phyloP scores from a whole-genome alignment of 176 grass and related monocot species.

The Aegilops speltoides region DNA sequence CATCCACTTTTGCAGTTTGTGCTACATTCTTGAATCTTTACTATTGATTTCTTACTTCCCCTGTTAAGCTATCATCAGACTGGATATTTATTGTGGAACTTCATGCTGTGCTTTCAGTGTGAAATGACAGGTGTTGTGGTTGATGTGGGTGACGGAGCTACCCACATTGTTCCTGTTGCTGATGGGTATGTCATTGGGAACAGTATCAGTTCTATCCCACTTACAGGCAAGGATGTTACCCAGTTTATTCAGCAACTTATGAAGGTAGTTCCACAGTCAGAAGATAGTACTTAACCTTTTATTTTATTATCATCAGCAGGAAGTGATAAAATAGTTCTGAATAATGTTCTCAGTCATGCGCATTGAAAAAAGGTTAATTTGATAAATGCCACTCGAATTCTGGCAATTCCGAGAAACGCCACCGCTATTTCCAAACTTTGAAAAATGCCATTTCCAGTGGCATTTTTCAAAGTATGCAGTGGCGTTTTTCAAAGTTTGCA shows the following conservation, averaged over 20 bases:
- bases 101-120: constrained; percentile 83
- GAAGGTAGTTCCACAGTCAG: constrained; percentile 56
- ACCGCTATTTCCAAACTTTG: no score
- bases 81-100: constrained; percentile 34
- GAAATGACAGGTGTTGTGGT: constrained; percentile 99
- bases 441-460: no score
- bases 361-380: neutral
- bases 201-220: constrained; percentile 93
- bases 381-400: no score
- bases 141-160: constrained; percentile 96
- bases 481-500: no score
- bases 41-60: neutral
- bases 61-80: neutral
- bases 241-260: constrained; percentile 95
- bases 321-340: neutral
- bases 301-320: neutral
- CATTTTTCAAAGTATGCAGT: no score
- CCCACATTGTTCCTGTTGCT: constrained; percentile 94
- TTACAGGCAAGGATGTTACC: constrained; percentile 97
- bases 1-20: neutral
- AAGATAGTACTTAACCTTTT: neutral
- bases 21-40: constrained; percentile 9
- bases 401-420: no score
- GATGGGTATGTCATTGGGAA: constrained; percentile 99
- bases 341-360: neutral